Evolutionary conservation across 352 stramenopile genomes (phyloP).

Genomic region (Pythium dissimile): DNA sequence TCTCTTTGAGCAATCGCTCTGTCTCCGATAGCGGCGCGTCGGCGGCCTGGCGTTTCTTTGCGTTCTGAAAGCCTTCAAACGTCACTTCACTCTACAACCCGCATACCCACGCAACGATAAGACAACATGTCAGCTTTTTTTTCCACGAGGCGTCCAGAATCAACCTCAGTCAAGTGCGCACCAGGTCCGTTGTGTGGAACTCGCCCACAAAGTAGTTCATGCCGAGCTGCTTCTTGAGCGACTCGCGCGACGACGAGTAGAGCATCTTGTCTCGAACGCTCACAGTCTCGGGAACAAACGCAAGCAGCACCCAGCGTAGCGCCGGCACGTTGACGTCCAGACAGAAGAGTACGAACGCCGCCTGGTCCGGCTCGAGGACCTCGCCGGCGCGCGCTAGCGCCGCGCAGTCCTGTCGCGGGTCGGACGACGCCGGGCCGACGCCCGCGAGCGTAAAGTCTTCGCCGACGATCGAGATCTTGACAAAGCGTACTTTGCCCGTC

Average conservation of each 20-base stretch:
- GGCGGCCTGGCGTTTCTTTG: slow-evolving; percentile 59
- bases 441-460: slow-evolving; percentile 62
- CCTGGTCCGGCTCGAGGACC: slow-evolving; percentile 34
- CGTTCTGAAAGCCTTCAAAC: slow-evolving; percentile 69
- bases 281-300: slow-evolving; percentile 73
- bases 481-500: slow-evolving; percentile 58
- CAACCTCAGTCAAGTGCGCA: slow-evolving; percentile 2
- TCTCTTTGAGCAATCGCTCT: slow-evolving; percentile 80
- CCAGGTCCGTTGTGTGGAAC: slow-evolving; percentile 83
- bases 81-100: slow-evolving; percentile 61
- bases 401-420: slow-evolving; percentile 40
- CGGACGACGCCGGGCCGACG: slow-evolving; percentile 32
- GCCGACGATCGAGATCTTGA: slow-evolving; percentile 59
- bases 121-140: neutral
- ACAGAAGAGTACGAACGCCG: slow-evolving; percentile 74
- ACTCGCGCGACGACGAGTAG: slow-evolving; percentile 89
- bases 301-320: slow-evolving; percentile 74
- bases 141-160: neutral
- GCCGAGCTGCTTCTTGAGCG: slow-evolving; percentile 88
- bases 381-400: slow-evolving; percentile 22
- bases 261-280: slow-evolving; percentile 89
- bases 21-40: slow-evolving; percentile 84
- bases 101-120: neutral
- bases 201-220: slow-evolving; percentile 90
- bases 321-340: slow-evolving; percentile 66